Conservation (phyloP, 1,284 basidiomycete species). For the Austropuccinia psidii region DNA sequence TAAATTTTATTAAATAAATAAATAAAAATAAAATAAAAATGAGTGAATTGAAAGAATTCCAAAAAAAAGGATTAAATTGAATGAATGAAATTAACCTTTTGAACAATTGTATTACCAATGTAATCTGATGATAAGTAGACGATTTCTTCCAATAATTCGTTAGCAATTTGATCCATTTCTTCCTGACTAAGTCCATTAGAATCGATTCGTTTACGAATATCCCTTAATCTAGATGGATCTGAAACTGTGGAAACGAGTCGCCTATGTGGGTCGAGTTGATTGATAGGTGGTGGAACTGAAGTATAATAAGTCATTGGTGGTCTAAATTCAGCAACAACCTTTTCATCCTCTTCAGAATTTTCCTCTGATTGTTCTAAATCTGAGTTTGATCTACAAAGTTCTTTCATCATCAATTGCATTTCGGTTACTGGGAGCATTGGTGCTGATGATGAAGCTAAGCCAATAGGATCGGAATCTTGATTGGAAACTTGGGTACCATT, state of each 20-base stretch:
- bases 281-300: slow-evolving; percentile 66
- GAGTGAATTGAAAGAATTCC: neutral
- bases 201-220: slow-evolving; percentile 82
- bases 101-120: slow-evolving; percentile 85
- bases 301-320: slow-evolving; percentile 88
- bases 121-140: slow-evolving; percentile 94
- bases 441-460: neutral
- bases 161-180: slow-evolving; percentile 79
- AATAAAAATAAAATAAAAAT: neutral
- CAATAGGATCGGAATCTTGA: too few relatives aligned
- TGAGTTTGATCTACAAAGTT: slow-evolving; percentile 2
- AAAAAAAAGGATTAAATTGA: too few relatives aligned
- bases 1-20: too few relatives aligned
- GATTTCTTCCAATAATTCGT: slow-evolving; percentile 71
- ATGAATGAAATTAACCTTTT: slow-evolving; percentile 41
- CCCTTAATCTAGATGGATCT: slow-evolving; percentile 88
- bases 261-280: slow-evolving; percentile 37
- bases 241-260: slow-evolving; percentile 59
- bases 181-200: slow-evolving; percentile 70
- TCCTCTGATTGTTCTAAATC: neutral
- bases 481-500: too few relatives aligned
- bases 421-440: slow-evolving; percentile 13
- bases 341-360: slow-evolving; percentile 12
- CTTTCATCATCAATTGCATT: slow-evolving; percentile 29
- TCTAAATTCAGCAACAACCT: slow-evolving; percentile 59